phyloP scores from a whole-genome alignment of 2,329 filamentous ascomycete genomes.

The Aureobasidium sp. region DNA sequence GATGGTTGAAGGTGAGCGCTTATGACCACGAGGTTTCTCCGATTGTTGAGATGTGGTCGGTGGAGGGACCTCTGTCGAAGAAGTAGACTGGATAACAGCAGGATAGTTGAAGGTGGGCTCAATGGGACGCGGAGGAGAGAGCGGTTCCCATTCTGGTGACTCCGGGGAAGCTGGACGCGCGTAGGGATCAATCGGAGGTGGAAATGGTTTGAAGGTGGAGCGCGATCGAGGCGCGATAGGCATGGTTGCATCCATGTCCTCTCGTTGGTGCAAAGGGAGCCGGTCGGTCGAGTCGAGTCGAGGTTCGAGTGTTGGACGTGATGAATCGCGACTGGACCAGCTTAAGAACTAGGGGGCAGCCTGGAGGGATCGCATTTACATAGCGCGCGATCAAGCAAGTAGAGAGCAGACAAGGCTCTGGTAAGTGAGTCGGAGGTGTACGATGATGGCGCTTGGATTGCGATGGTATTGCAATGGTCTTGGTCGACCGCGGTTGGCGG shows the following conservation, averaged over 20 bases:
- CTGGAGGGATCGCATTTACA: neutral
- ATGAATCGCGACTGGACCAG: neutral
- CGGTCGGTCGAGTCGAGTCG: neutral
- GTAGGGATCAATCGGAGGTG: neutral
- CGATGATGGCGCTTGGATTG: neutral
- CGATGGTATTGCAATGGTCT: neutral
- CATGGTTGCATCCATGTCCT: constrained; percentile 22
- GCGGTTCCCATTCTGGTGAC: constrained; percentile 29
- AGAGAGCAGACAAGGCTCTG: neutral
- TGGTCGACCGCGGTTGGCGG: neutral
- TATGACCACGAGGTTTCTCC: constrained; percentile 20
- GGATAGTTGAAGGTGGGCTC: constrained; percentile 32
- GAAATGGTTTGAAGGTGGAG: constrained; percentile 26
- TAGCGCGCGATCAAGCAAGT: neutral
- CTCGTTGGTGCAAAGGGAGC: neutral
- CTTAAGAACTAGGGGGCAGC: neutral
- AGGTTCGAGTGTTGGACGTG: neutral
- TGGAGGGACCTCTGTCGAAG: neutral
- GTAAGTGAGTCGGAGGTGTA: neutral
- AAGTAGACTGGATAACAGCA: constrained; percentile 9
- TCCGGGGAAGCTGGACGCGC: constrained; percentile 28
- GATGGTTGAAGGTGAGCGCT: constrained; percentile 33
- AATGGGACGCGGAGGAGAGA: constrained; percentile 27
- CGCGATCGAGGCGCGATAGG: constrained; percentile 21
- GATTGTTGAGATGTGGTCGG: neutral